Base-by-base conservation (phyloP, 164 flowering plant genomes). In the Umbellularia californica region DNA sequence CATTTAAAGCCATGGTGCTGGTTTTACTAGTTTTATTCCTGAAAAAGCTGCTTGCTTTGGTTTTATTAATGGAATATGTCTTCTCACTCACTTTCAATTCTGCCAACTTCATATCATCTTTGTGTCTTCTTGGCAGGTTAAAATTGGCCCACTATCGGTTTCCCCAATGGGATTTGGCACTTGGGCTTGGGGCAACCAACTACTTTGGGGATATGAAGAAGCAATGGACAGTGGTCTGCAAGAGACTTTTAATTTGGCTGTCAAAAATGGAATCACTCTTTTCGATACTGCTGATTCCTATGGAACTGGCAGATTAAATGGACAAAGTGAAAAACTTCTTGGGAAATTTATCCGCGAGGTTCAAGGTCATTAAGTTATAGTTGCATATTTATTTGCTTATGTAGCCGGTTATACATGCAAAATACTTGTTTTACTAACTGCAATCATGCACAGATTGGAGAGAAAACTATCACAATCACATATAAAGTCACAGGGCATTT, bases 91-190 rank as follows among this genome's bases (percentile, higher is more conserved):
- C 17, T 47, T 22, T 50, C n/a, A 12, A 28, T n/a, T 69, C 47
- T 20, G 9, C 25, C 10, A 47, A 19, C 55, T 55, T 41, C 71
- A 69, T 69, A n/a, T 22, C 15, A n/a, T 69, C 25, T 69, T 10
- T n/a, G n/a, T 20, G 51, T 27, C 24, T 68, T 51, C 13, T 77
- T 79, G 58, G 68, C 86, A 93, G 97, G 89, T 90, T 50, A 91
- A 89, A 76, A 81, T 94, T 78, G 98, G 97, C 2, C 92, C 97
- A 3, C 19, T 89, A 76, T 88, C 81, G 41, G 98, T 90, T 25
- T 95, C 98, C 69, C 98, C 98, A 0, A 92, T 92, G 95, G 98
- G 97, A 23, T 92, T 95, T 67, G 98, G 97, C 65, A 95, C 98
- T 0, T 95, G 98, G 98, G 97, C 97, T 47, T 95, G 98, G 97